These are phyloP conservation scores for Vararia minispora DNA, from an alignment of 768 basidiomycete genomes.

Conservation along the genomic window DNA sequence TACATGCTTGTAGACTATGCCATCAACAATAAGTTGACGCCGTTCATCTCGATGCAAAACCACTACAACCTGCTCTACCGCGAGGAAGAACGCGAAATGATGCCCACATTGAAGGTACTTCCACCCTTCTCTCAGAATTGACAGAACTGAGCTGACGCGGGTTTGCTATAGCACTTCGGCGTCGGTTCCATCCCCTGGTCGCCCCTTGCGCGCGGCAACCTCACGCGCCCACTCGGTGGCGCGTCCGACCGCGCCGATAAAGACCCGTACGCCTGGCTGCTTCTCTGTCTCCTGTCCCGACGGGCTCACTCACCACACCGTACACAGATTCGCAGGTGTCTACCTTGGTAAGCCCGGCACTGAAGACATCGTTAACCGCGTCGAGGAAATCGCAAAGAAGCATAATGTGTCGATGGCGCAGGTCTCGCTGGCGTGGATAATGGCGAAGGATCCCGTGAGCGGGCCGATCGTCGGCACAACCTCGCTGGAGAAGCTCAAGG, in stretches of 20 bases:
- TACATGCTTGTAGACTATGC: slow-evolving; percentile 20
- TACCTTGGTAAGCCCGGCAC: slow-evolving; percentile 8
- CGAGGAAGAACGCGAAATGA: slow-evolving; percentile 31
- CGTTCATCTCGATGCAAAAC: slow-evolving; percentile 32
- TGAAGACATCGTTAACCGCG: slow-evolving; percentile 11
- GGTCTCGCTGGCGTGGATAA: slow-evolving; percentile 27
- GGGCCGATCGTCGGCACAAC: slow-evolving; percentile 1
- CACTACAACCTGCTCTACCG: slow-evolving; percentile 27
- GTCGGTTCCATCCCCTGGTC: slow-evolving; percentile 28
- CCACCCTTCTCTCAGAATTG: not conserved
- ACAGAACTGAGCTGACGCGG: not conserved
- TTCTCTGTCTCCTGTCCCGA: not conserved
- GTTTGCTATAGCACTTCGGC: slow-evolving; percentile 14
- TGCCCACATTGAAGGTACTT: slow-evolving; percentile 19
- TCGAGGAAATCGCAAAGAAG: slow-evolving; percentile 30
- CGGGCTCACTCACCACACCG: too few relatives aligned
- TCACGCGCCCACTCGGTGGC: slow-evolving; percentile 18
- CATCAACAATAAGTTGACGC: slow-evolving; percentile 18
- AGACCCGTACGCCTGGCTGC: slow-evolving; percentile 11
- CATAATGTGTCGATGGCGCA: slow-evolving; percentile 30
- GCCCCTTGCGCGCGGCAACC: slow-evolving; percentile 23
- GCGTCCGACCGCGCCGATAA: slow-evolving; percentile 14
- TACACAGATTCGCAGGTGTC: slow-evolving; percentile 1
- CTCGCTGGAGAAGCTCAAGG: not conserved
- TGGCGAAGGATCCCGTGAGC: slow-evolving; percentile 13